Evolutionary conservation across 2,329 filamentous ascomycete species (phyloP), one percentile per base, ranked within the genome.

Genomic region (Arthrobotrys sinensis): DNA sequence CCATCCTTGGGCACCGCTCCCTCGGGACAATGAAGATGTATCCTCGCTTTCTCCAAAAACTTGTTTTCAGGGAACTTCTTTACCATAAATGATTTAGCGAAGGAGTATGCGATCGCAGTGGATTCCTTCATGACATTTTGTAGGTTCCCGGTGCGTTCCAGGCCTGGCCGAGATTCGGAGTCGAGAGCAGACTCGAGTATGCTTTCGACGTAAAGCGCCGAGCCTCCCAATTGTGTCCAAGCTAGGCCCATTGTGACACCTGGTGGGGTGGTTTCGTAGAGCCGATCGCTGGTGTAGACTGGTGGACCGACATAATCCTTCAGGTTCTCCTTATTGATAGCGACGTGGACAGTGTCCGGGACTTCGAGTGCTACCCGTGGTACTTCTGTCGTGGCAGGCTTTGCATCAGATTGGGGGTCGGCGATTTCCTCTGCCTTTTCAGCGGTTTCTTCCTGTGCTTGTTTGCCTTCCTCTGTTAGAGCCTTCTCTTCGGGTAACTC

Each of bases 51-150:
- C 83, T 98, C 93, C 82, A 99, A 97, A 87, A 98, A 99, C 84
- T 91, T 90, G 85, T 99, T 99, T 75, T 93, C 91, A 0, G 94
- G 91, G 86, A 94, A 99, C 46, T 92, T 86, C 83, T 90, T 91
- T 6, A 92, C 94, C 88, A 98, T 91, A 76, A 95, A 87, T 0
- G 93, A 91, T 86, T 98, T 98, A 82, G 93, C 91, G 83, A 97
- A 99, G 0, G 93, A 97, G 86, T 99, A 98, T 55, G 96, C 96
- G 80, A 99, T 97, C 1, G 90, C 88, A 0, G 94, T 96, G 1
- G 94, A 97, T 85, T 99, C 96, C 86, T 97, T 98, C 96, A 99
- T 99, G 45, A 99, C 96, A 14, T 90, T 90, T 86, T 97, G 96
- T 60, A 99, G 88, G 83, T 98, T 98, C 76, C 96, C 96, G 0